phyloP scores from a whole-genome alignment of 345 rosid species.

The Salix purpurea region DNA sequence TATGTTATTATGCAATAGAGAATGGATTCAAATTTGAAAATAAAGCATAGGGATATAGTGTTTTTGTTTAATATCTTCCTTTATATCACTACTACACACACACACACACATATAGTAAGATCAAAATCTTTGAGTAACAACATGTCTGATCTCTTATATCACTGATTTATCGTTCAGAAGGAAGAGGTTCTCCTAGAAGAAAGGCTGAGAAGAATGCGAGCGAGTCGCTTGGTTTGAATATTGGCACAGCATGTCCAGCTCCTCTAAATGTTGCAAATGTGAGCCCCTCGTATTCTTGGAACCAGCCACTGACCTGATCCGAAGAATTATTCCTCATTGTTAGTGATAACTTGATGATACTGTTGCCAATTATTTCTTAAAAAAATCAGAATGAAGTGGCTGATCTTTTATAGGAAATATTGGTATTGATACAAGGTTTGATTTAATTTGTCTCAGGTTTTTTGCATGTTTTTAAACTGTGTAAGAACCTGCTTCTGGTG shows the following conservation, averaged over 20 bases:
- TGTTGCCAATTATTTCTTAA: not conserved
- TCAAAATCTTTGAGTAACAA: constrained; percentile 1
- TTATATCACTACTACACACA: no score
- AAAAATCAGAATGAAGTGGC: not conserved
- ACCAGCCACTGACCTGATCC: constrained; percentile 81
- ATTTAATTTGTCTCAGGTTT: not conserved
- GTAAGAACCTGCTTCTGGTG: constrained; percentile 60
- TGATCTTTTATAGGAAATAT: not conserved
- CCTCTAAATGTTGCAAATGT: constrained; percentile 91
- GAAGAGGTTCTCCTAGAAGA: constrained; percentile 45
- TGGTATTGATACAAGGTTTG: not conserved
- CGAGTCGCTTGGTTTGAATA: constrained; percentile 69
- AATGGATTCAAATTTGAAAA: no score
- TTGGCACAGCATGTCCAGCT: constrained; percentile 97
- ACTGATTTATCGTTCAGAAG: constrained; percentile 10
- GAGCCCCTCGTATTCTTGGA: constrained; percentile 81
- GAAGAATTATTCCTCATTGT: not conserved
- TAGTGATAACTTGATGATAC: not conserved
- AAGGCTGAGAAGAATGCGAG: constrained; percentile 68
- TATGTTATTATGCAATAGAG: no score
- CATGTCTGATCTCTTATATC: not conserved
- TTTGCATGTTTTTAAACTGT: not conserved
- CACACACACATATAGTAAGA: not conserved
- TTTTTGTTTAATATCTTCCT: no score
- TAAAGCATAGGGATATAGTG: no score